phyloP scores from a whole-genome alignment of 2,329 filamentous ascomycete genomes.

The Orbilia quercus region DNA sequence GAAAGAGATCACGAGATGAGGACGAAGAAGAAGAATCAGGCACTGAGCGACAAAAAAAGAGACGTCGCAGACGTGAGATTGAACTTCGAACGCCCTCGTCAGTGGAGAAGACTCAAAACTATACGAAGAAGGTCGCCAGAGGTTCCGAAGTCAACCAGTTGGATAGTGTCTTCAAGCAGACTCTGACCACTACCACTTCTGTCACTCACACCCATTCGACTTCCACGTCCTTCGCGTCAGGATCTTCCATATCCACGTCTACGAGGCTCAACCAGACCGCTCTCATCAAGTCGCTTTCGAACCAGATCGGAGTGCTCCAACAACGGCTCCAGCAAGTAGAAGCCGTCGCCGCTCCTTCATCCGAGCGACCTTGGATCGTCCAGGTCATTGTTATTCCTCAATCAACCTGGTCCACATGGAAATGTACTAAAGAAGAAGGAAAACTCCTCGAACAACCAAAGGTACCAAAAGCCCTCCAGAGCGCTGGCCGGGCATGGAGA shows the following conservation, averaged over 20 bases:
- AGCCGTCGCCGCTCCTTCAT: conserved; percentile 48
- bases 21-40: conserved; percentile 34
- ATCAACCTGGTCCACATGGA: conserved; percentile 49
- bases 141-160: conserved; percentile 48
- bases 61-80: conserved; percentile 25
- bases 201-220: conserved; percentile 54
- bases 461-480: conserved; percentile 31
- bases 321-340: conserved; percentile 57
- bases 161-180: conserved; percentile 45
- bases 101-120: conserved; percentile 32
- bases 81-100: conserved; percentile 31
- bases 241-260: conserved; percentile 37
- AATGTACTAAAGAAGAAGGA: conserved; percentile 40
- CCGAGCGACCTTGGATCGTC: conserved; percentile 57
- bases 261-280: conserved; percentile 33
- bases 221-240: conserved; percentile 47
- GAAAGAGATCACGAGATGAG: conserved; percentile 32
- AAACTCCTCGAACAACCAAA: conserved; percentile 31
- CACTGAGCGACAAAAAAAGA: conserved; percentile 29
- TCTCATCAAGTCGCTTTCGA: conserved; percentile 46
- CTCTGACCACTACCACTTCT: conserved; percentile 46
- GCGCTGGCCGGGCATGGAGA: conserved; percentile 44
- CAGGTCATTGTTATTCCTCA: conserved; percentile 58
- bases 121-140: conserved; percentile 33
- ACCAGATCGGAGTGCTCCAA: conserved; percentile 52